Percentiles rank a stretch among this genome's conserved stretches.
phyloP scores from a whole-genome alignment of 1,284 basidiomycete genomes.

The Cystobasidium pallidum region DNA sequence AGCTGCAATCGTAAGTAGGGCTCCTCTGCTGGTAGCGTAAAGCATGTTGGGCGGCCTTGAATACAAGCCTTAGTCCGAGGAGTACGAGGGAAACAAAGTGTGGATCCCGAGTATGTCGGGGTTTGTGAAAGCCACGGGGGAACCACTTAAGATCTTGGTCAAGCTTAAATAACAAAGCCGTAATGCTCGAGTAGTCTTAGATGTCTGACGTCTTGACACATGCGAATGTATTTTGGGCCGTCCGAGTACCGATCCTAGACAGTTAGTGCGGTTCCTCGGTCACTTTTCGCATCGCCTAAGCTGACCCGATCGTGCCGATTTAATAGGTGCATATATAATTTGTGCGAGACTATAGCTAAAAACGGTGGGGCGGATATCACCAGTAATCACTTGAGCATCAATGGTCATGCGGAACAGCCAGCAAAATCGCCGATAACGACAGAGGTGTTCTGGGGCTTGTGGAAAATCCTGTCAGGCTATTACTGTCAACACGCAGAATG shows the following conservation, averaged over 20 bases:
- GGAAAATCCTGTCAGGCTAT: too few species aligned
- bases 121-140: background rate
- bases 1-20: conserved; percentile 8
- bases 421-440: too few species aligned
- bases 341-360: too few species aligned
- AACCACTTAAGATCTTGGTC: background rate
- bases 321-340: too few species aligned
- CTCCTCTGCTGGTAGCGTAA: background rate
- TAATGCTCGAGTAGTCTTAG: background rate
- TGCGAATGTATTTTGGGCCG: background rate
- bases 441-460: too few species aligned
- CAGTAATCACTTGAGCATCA: too few species aligned
- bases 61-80: background rate
- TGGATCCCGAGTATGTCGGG: background rate
- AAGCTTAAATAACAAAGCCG: background rate
- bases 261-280: conserved; percentile 17
- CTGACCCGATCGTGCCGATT: background rate
- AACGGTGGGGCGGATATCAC: too few species aligned
- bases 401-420: background rate
- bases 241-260: background rate
- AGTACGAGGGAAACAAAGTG: background rate
- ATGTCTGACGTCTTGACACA: background rate
- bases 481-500: too few species aligned
- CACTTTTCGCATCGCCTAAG: conserved; percentile 1
- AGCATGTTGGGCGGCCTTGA: background rate